Conservation (phyloP, 495 filamentous ascomycete genomes). For the Cercophora samala region DNA sequence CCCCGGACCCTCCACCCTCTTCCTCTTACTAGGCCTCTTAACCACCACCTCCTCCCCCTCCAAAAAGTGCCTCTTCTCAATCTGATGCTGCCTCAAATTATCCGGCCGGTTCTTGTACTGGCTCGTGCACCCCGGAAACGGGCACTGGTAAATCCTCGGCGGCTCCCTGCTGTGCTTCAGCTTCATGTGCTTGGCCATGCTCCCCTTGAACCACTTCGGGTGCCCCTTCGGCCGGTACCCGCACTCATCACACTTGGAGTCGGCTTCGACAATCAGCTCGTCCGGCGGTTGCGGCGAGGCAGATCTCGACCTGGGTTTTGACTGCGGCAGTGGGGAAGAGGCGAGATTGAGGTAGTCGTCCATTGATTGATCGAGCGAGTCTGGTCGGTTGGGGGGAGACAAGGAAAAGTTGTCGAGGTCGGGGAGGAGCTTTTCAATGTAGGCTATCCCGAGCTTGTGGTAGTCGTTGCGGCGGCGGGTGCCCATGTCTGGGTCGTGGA, state of each 20-base stretch:
- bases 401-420: conserved; percentile 22
- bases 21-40: conserved; percentile 44
- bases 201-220: conserved; percentile 53
- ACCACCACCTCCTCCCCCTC: conserved; percentile 32
- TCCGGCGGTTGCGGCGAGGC: background rate
- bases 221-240: conserved; percentile 50
- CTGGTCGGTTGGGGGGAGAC: conserved; percentile 6
- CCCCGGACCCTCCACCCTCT: conserved; percentile 32
- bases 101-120: conserved; percentile 51
- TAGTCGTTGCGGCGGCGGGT: conserved; percentile 34
- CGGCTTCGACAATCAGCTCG: conserved; percentile 10
- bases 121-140: conserved; percentile 46
- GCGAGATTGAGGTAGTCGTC: conserved; percentile 12
- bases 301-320: conserved; percentile 8
- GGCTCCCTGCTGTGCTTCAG: conserved; percentile 45
- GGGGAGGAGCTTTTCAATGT: conserved; percentile 37
- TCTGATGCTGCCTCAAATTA: conserved; percentile 49
- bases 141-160: conserved; percentile 46
- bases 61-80: conserved; percentile 48
- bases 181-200: conserved; percentile 53
- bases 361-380: background rate
- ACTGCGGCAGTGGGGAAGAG: conserved; percentile 7
- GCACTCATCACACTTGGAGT: conserved; percentile 45
- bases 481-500: conserved; percentile 32
- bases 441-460: conserved; percentile 36